Base-by-base conservation (phyloP, 192 early-diverging fungal genomes). In the Coemansia sp. region DNA sequence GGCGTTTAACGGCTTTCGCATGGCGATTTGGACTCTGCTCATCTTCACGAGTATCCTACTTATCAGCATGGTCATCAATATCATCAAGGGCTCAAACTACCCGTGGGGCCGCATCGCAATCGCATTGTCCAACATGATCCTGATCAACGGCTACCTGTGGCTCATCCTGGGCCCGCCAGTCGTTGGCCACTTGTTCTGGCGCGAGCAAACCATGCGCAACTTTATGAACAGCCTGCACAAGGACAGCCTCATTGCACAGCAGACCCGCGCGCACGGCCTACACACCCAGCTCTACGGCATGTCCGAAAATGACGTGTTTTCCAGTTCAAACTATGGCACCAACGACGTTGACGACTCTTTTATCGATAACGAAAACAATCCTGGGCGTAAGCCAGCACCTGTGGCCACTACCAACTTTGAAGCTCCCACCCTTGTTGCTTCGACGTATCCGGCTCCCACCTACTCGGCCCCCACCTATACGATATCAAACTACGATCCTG, bases 201-300 rank as follows among this genome's bases (percentile, higher is more conserved):
- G 76, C 38, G 76, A 77, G 63, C 76, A 77, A 17, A 73, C 70
- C 35, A 77, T 77, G 76, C 76, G 76, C 43, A 67, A 72, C 47
- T 77, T 77, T 63, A 77, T 77, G 76, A 77, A 77, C 59, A 73
- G 57, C 46, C 32, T 77, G 44, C 76, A 77, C 63, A 77, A 77
- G 59, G 76, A 77, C 62, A 70, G 69, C 28, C 64, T 77, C 59
- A 69, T 77, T 30, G 75, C 75, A n/a, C 75, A 77, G 66, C 75
- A 77, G 66, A 72, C 75, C 16, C 66, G 70, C 17, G 66, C 55
- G 11, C 47, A 69, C 11, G 75, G 64, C 35, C 33, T 72, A 19
- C 60, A 72, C 40, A 67, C 75, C 14, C 69, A 72, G 62, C 52
- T 69, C 19, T 72, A 77, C 49, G 66, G 70, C 23, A 63, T 62